phyloP scores from a whole-genome alignment of 2,329 filamentous ascomycete species.

The Aspergillus tanneri region DNA sequence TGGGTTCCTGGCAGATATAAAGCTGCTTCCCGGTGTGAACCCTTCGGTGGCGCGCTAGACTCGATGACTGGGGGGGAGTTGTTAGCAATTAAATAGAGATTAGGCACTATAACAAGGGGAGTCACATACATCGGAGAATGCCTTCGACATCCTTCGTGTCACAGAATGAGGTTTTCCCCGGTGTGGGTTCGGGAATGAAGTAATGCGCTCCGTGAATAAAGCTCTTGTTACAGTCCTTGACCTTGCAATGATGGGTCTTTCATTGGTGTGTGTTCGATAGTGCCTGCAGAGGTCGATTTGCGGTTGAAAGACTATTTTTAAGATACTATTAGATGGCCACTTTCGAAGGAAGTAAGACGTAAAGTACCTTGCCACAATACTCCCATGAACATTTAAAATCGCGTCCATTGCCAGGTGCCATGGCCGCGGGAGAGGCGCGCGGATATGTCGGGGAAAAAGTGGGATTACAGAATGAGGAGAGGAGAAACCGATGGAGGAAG shows the following conservation, averaged over 20 bases:
- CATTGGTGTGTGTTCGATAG: slow-evolving; percentile 50
- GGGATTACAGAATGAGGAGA: too few species aligned
- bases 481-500: too few species aligned
- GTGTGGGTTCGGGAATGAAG: too few species aligned
- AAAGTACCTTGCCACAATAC: too few species aligned
- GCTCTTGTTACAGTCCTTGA: slow-evolving; percentile 47
- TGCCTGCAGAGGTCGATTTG: slow-evolving; percentile 50
- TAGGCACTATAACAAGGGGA: neutral
- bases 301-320: slow-evolving; percentile 49
- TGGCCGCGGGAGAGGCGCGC: too few species aligned
- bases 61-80: slow-evolving; percentile 38
- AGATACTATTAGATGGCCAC: slow-evolving; percentile 1
- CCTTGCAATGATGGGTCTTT: slow-evolving; percentile 48
- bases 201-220: slow-evolving; percentile 51
- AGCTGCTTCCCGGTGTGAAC: slow-evolving; percentile 43
- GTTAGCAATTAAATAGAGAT: too few species aligned
- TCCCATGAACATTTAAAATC: too few species aligned
- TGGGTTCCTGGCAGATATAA: slow-evolving; percentile 43
- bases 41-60: slow-evolving; percentile 41
- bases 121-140: slow-evolving; percentile 48
- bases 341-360: too few species aligned
- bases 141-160: slow-evolving; percentile 47
- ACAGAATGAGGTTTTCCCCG: too few species aligned
- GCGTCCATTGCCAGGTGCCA: slow-evolving; percentile 40
- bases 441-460: too few species aligned